Evolutionary conservation across 2,329 filamentous ascomycete genomes (phyloP).

Genomic region (Byssothecium circinans): DNA sequence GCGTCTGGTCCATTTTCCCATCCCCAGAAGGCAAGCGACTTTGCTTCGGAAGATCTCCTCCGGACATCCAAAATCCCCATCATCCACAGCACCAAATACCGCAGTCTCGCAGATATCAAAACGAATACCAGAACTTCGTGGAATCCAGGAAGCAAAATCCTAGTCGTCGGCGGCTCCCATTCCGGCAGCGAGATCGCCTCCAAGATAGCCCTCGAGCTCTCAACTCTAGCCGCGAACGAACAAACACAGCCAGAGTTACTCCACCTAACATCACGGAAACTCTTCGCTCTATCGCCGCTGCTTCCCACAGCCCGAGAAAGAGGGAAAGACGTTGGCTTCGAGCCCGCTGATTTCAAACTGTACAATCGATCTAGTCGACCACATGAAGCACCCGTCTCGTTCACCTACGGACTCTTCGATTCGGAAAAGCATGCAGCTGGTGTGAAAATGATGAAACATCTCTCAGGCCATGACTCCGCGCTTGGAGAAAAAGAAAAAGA

Average conservation of each 20-base stretch:
- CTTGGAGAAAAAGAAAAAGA: too few relatives aligned
- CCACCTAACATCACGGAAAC: constrained; percentile 66
- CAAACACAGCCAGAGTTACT: constrained; percentile 51
- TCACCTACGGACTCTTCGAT: neutral
- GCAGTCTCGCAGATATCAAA: constrained; percentile 47
- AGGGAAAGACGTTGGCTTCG: constrained; percentile 3
- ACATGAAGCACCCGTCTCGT: constrained; percentile 1
- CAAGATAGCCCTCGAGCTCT: constrained; percentile 68
- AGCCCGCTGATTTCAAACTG: constrained; percentile 5
- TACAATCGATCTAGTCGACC: constrained; percentile 42
- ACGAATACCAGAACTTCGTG: constrained; percentile 24
- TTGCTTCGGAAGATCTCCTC: constrained; percentile 66
- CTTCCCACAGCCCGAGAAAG: constrained; percentile 49
- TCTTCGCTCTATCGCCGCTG: constrained; percentile 60
- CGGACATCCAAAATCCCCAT: constrained; percentile 36
- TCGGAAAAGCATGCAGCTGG: neutral
- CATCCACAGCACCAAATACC: constrained; percentile 70
- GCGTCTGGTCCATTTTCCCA: constrained; percentile 52
- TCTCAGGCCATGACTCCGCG: too few relatives aligned
- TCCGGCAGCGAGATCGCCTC: constrained; percentile 74
- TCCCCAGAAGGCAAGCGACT: neutral
- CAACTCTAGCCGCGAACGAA: constrained; percentile 28
- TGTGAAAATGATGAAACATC: too few relatives aligned
- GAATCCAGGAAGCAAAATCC: constrained; percentile 37
- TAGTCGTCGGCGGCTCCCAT: constrained; percentile 76